These are phyloP conservation scores for Cafeteria roenbergensis DNA, from an alignment of 108 stramenopile species.

Conservation along the genomic window DNA sequence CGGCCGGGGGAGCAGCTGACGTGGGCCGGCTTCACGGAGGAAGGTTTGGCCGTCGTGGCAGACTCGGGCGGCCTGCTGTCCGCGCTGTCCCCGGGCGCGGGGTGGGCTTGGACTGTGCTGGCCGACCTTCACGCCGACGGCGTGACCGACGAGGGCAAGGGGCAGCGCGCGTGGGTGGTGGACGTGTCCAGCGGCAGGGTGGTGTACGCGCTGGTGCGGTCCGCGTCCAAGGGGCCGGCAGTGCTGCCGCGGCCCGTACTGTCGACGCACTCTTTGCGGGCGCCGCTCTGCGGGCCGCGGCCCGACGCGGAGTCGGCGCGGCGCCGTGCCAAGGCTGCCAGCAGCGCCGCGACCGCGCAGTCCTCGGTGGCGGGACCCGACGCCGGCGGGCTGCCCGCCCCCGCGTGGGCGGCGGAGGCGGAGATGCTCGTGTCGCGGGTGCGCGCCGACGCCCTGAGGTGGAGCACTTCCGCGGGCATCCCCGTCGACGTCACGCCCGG, in stretches of 20 bases:
- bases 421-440: background rate
- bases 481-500: background rate
- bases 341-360: too few species aligned
- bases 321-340: too few species aligned
- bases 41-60: background rate
- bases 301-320: background rate
- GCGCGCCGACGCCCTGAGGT: background rate
- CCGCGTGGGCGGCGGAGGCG: background rate
- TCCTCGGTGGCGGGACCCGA: too few species aligned
- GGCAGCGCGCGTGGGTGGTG: background rate
- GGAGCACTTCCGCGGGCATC: background rate
- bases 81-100: background rate
- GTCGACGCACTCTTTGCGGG: background rate
- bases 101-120: background rate
- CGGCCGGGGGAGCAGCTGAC: background rate
- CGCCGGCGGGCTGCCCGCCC: background rate
- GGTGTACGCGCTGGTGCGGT: background rate
- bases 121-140: background rate
- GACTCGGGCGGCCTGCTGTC: background rate
- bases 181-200: background rate
- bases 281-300: background rate
- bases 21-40: background rate
- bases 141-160: background rate
- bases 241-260: background rate
- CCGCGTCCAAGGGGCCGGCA: background rate